Conservation (phyloP, 2,329 filamentous ascomycete species). For the Dissoconium aciculare region DNA sequence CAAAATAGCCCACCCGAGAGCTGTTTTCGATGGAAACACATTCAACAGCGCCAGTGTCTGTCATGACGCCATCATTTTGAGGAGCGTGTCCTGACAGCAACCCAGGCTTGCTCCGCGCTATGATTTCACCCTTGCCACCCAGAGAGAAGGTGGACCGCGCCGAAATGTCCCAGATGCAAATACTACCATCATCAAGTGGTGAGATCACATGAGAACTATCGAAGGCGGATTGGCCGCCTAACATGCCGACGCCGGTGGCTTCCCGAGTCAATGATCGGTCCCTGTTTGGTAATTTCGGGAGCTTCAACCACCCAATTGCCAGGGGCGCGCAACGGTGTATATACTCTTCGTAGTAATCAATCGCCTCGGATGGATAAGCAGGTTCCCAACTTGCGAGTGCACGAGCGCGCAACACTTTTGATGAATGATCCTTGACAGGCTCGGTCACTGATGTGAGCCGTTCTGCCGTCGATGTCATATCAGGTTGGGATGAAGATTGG, state of each 20-base stretch:
- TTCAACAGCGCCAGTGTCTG: conserved; percentile 60
- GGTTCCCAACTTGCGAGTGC: conserved; percentile 74
- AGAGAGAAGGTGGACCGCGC: conserved; percentile 11
- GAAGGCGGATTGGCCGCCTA: conserved; percentile 43
- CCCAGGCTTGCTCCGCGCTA: conserved; percentile 50
- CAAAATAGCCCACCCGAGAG: conserved; percentile 58
- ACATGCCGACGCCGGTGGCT: conserved; percentile 52
- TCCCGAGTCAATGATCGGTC: conserved; percentile 40
- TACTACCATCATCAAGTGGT: conserved; percentile 70
- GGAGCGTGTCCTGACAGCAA: conserved; percentile 47
- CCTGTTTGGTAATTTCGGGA: conserved; percentile 32
- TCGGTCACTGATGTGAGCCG: too few species aligned
- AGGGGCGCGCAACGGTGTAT: conserved; percentile 65
- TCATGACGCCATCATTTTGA: conserved; percentile 42
- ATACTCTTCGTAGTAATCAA: conserved; percentile 82
- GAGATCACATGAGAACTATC: conserved; percentile 50
- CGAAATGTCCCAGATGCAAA: conserved; percentile 63
- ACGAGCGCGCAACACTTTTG: conserved; percentile 33
- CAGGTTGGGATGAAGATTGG: too few species aligned
- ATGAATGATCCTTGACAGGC: too few species aligned
- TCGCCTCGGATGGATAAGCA: conserved; percentile 51
- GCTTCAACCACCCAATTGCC: conserved; percentile 62
- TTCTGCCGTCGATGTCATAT: too few species aligned
- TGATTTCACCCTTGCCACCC: conserved; percentile 39
- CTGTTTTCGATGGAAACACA: conserved; percentile 65